A percentile compares a stretch with the other conserved stretches of the same genome.
phyloP scores from a whole-genome alignment of 176 grass and related monocot species.

The Elymus sibiricus region DNA sequence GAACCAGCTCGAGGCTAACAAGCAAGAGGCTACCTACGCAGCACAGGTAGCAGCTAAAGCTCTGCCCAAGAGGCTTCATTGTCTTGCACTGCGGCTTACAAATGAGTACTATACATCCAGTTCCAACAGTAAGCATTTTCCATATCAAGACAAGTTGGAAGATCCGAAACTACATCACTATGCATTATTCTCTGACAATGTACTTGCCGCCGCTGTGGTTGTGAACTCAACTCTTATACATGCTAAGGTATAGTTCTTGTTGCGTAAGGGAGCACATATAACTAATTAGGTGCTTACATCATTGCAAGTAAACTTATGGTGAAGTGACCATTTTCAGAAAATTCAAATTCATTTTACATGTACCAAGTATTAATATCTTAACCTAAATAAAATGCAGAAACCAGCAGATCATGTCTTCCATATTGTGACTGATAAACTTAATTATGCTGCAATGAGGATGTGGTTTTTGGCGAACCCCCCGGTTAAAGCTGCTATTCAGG shows the following conservation, averaged over 20 bases:
- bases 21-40: slow-evolving; percentile 49
- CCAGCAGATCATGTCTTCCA: slow-evolving; percentile 75
- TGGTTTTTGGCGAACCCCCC: slow-evolving; percentile 72
- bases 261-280: neutral
- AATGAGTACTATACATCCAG: slow-evolving; percentile 56
- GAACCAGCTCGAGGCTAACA: slow-evolving; percentile 41
- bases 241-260: slow-evolving; percentile 50
- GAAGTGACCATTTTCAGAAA: neutral
- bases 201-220: slow-evolving; percentile 65
- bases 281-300: neutral
- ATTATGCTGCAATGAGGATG: slow-evolving; percentile 88
- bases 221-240: slow-evolving; percentile 74
- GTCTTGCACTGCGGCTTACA: slow-evolving; percentile 65
- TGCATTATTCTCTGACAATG: slow-evolving; percentile 86
- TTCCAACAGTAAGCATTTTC: slow-evolving; percentile 32
- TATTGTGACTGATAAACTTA: slow-evolving; percentile 71
- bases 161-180: slow-evolving; percentile 69
- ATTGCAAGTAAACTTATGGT: neutral
- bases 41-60: slow-evolving; percentile 69
- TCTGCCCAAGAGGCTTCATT: slow-evolving; percentile 73
- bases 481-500: slow-evolving; percentile 47
- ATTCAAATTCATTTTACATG: neutral
- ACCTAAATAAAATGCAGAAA: slow-evolving; percentile 41
- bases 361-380: neutral
- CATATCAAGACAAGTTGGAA: slow-evolving; percentile 66